A percentile compares a stretch with the other conserved stretches of the same genome.
Conservation (phyloP, 2,329 filamentous ascomycete species). For the Nemania bipapillata region DNA sequence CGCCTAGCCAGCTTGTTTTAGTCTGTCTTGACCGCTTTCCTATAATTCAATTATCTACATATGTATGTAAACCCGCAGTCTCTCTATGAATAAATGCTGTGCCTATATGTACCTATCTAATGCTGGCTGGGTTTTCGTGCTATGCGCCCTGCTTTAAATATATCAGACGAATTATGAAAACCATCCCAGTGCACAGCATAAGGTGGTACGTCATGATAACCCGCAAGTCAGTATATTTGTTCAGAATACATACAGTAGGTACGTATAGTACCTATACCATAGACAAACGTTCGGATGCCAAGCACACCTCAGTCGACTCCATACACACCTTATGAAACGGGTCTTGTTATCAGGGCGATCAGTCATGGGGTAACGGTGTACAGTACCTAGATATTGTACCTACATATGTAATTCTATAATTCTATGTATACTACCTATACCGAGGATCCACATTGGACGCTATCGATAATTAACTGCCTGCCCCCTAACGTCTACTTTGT, state of each 20-base stretch:
- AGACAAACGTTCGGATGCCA: not conserved
- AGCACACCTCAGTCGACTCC: not conserved
- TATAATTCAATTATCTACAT: constrained; percentile 41
- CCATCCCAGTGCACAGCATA: not conserved
- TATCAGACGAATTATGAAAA: not conserved
- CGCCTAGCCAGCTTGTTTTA: constrained; percentile 15
- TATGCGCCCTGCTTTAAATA: not conserved
- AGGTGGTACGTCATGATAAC: not conserved
- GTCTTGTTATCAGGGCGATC: constrained; percentile 19
- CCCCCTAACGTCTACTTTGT: not conserved
- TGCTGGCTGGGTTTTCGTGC: constrained; percentile 25
- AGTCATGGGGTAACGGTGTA: constrained; percentile 18
- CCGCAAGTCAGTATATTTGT: constrained; percentile 1
- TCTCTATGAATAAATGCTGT: constrained; percentile 1
- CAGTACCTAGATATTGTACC: no score
- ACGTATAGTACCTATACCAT: not conserved
- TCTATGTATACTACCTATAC: not conserved
- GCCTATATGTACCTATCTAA: not conserved
- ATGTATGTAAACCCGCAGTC: constrained; percentile 34
- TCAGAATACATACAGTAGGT: no score
- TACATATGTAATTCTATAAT: no score
- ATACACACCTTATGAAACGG: constrained; percentile 32
- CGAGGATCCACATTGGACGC: constrained; percentile 16
- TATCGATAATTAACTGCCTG: constrained; percentile 10
- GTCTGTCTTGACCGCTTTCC: constrained; percentile 28